Percentiles rank a stretch among this genome's conserved stretches.
Conservation (phyloP, 768 basidiomycete genomes). For the Boletales sp. region DNA sequence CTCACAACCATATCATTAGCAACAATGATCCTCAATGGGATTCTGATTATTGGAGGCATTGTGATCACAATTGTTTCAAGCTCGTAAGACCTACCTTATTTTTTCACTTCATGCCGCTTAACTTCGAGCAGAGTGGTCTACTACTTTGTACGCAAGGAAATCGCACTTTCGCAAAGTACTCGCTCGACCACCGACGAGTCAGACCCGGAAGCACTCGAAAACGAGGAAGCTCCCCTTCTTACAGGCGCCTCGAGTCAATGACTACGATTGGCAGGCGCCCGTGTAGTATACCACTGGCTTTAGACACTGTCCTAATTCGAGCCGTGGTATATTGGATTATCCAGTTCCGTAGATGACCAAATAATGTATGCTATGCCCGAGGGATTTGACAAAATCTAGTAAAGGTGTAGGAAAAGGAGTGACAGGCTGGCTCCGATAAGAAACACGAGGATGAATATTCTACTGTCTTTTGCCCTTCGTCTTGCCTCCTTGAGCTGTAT, state of each 20-base stretch:
- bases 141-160: constrained; percentile 57
- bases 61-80: constrained; percentile 56
- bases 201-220: constrained; percentile 58
- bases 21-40: constrained; percentile 62
- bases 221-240: constrained; percentile 56
- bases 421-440: constrained; percentile 89
- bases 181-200: constrained; percentile 49
- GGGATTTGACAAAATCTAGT: constrained; percentile 40
- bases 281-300: background rate
- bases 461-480: constrained; percentile 79
- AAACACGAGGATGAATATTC: constrained; percentile 89
- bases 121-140: constrained; percentile 57
- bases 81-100: constrained; percentile 46
- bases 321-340: background rate
- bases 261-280: background rate
- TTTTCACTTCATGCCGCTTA: constrained; percentile 11
- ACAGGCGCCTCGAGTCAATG: background rate
- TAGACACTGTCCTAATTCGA: background rate
- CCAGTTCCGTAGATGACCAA: constrained; percentile 1
- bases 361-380: constrained; percentile 4
- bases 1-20: constrained; percentile 33
- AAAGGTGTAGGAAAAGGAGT: constrained; percentile 90
- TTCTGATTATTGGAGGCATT: constrained; percentile 59
- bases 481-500: constrained; percentile 86
- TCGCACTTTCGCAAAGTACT: constrained; percentile 48